Evolutionary conservation across 495 filamentous ascomycete species (phyloP).

Genomic region (Stereocaulon alpinum): DNA sequence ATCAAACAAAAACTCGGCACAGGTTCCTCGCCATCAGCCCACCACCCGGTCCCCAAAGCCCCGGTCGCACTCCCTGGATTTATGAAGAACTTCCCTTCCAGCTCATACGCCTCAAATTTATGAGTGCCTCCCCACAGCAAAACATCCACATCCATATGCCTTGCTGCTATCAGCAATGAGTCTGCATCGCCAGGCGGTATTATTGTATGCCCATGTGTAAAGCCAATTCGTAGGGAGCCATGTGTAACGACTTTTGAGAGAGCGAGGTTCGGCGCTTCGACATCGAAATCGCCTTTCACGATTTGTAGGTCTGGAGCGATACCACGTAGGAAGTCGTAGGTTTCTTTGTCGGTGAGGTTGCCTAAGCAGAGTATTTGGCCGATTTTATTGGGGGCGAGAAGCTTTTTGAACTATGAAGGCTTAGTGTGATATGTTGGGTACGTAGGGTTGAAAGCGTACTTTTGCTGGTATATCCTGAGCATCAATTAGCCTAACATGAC

Average conservation of each 20-base stretch:
- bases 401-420: constrained; percentile 77
- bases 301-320: constrained; percentile 92
- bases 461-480: constrained; percentile 79
- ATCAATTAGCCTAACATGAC: constrained; percentile 21
- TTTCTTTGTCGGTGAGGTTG: constrained; percentile 89
- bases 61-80: constrained; percentile 95
- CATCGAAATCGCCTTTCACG: constrained; percentile 87
- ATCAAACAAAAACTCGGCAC: constrained; percentile 96
- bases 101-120: constrained; percentile 94
- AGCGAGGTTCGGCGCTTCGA: constrained; percentile 81
- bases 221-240: constrained; percentile 85
- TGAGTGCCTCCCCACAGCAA: constrained; percentile 97
- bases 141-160: constrained; percentile 94
- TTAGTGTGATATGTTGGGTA: constrained; percentile 8
- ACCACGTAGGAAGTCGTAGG: constrained; percentile 86
- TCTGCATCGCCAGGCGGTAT: constrained; percentile 87
- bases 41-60: constrained; percentile 64
- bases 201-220: constrained; percentile 93
- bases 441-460: constrained; percentile 37
- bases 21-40: constrained; percentile 65
- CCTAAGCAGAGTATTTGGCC: constrained; percentile 94
- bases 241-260: constrained; percentile 91
- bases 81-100: constrained; percentile 97
- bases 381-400: constrained; percentile 95
- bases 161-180: constrained; percentile 80